Evolutionary conservation across 2,329 filamentous ascomycete genomes (phyloP), one percentile per base, ranked within the genome.

Genomic region (Aspergillus tubingensis): DNA sequence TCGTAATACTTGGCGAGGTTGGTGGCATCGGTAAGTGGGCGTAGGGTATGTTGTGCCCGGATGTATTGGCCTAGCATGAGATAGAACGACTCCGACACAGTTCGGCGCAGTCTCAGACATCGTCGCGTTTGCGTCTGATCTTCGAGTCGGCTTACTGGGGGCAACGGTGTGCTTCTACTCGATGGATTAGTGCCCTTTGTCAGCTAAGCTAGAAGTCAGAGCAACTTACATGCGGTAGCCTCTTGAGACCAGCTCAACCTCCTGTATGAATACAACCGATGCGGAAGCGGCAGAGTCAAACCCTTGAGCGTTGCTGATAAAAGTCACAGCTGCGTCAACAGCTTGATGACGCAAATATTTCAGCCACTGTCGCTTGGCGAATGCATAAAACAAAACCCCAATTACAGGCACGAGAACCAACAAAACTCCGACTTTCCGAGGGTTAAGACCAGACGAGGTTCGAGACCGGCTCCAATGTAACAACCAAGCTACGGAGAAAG

Each of bases 1-100:
- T 98, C 94, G 69, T 95, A 91, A 73, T 96, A 96, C 76, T 92
- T 95, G 68, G 96, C 92, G 47, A 99, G 79, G 70, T 96, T 91
- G 52, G 90, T 85, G 70, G 90, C 86, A 72, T 93, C 88, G 1
- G 93, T 87, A 58, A 96, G 86, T 0, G 85, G 85, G 71, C 88
- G 88, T 19, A 98, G 81, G 3, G 82, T 82, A 43, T 83, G 81
- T 63, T 88, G 89, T 11, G 90, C 87, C 66, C 91, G 86, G 56
- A 88, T 86, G 69, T 93, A 92, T 21, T 85, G 85, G 47, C 88
- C 84, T 43, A 96, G 86, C 55, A 90, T 84, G 13, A 88, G 85
- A 41, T 83, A 83, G 62, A 96, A 86, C 61, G 87, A 88, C 50
- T 83, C 84, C 55, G 87, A 87, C 6, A 98, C 81, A n/a, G 86